Evolutionary conservation across 2,329 filamentous ascomycete genomes (phyloP), one percentile per base, ranked within the genome.

Genomic region (Penicillium corylophilum): DNA sequence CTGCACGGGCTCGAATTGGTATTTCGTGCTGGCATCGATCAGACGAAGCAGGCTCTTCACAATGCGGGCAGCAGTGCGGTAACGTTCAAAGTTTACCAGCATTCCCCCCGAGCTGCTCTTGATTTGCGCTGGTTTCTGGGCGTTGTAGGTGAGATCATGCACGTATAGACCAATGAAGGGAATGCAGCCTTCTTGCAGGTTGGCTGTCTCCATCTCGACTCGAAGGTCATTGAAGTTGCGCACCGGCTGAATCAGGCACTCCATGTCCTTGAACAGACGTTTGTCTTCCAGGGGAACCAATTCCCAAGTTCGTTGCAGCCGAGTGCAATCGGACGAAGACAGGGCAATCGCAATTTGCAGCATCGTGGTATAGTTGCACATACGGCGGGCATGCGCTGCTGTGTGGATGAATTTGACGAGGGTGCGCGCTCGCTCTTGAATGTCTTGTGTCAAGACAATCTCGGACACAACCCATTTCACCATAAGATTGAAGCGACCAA

Each of bases 391-490:
- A 66, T 84, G 79, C 5, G 76, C 75, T 9, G 84, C 84, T 28
- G 85, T 81, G 62, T 85, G 83, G 51, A 86, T 85, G 64, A 77
- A 84, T 61, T 87, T 86, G 47, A 79, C 75, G 50, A 87, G 80
- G 41, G 80, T 81, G 23, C 76, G 74, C n/a, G 80, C 83, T 52
- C 84, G 77, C 61, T 86, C 83, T 23, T 80, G 71, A 6, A 81
- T 73, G 45, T 79, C 74, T 29, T 77, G 76, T 0, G 82, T 86
- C 16, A 87, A 75, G 10, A 87, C 71, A 55, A 83, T 79, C 61
- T 86, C 82, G 0, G 83, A 86, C 10, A 85, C 71, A 8, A 79
- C 79, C 84, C 84, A 87, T 71, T 86, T 86, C 53, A 85, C 82
- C 56, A 86, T 81, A 4, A 87, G 72, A 56, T 87, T 87, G 74